Evolutionary conservation across 371 early-diverging fungal genomes (phyloP), one percentile per base, ranked within the genome.

Genomic region (Mucor lusitanicus): DNA sequence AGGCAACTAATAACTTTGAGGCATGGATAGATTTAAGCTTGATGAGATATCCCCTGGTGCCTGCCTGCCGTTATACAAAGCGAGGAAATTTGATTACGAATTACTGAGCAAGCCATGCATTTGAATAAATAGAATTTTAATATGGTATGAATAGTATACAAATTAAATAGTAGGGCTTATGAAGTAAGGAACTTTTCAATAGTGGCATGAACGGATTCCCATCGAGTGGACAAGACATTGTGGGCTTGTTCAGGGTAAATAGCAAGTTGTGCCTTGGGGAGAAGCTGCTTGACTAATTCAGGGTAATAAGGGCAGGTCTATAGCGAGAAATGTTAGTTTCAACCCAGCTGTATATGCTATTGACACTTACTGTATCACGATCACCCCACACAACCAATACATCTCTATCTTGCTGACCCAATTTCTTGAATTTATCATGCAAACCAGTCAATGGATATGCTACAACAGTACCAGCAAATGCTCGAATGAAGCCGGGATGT

Each of bases 1-100:
- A 17, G 17, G 17, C 40, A 17, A 40, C 40, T 12, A 17, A 3
- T 23, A 35, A 25, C 28, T 44, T 33, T 19, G 19, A 42, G 17
- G 1, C 8, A 4, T 65, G 35, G 6, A 27, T 42, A 88, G 88
- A n/a, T 88, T 83, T 62, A 62, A 73, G 28, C 75, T 85, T 30
- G 88, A 88, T 64, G 86, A 87, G 62, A 86, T 88, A 23, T 88
- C 88, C 1, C 88, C 88, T 19, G 75, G 85, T 35, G 80, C 79
- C 19, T 84, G 84, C 48, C 68, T 88, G 19, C 75, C 86, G 25
- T 69, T 76, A 3, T 72, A 76, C 30, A 73, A 72, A 40, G 87
- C 87, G 15, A 79, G 79, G 25, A 68, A 73, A 27, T 88, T 88
- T 67, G 88, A 88, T 61, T 88, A 88, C 68, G 86, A 88, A 63